A percentile compares a stretch with the other conserved stretches of the same genome.
Evolutionary conservation across 331 rosid genomes (phyloP).

Genomic region (Ulmus americana): DNA sequence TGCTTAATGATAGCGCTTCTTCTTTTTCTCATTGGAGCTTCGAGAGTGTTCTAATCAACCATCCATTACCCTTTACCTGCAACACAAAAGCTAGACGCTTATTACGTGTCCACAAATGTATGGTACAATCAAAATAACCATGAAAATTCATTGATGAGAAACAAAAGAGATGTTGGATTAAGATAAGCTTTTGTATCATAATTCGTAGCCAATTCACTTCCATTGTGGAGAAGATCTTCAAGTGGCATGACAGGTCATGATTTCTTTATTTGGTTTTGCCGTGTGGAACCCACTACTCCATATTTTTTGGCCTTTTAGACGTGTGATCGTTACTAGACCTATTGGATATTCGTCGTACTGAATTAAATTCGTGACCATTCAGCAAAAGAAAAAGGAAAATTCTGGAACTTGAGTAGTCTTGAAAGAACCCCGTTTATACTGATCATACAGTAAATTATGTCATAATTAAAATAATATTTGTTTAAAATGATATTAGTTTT

Average conservation of each 20-base stretch:
- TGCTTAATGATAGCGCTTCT: too few species aligned
- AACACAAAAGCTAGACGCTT: not conserved
- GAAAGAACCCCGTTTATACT: too few species aligned
- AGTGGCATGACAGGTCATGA: too few species aligned
- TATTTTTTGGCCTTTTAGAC: not conserved
- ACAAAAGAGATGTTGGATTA: not conserved
- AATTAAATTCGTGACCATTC: too few species aligned
- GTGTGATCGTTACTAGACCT: too few species aligned
- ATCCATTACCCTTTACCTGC: not conserved
- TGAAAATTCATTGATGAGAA: not conserved
- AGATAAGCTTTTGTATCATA: too few species aligned
- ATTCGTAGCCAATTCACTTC: not conserved
- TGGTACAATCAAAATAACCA: not conserved
- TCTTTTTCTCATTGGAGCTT: not conserved
- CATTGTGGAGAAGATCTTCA: not conserved
- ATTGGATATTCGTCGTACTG: too few species aligned
- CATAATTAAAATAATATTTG: too few species aligned
- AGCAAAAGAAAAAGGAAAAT: too few species aligned
- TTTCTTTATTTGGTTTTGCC: slow-evolving; percentile 10
- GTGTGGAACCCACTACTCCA: slow-evolving; percentile 10
- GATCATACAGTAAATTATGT: too few species aligned
- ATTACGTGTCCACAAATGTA: not conserved
- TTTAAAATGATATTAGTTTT: too few species aligned
- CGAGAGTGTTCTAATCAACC: not conserved
- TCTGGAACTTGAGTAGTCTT: too few species aligned